Percentiles rank a stretch among this genome's conserved stretches.
These are phyloP conservation scores for Pseudopediastrum boryanum DNA, from an alignment of 139 green algal genomes.

Conservation along the genomic window DNA sequence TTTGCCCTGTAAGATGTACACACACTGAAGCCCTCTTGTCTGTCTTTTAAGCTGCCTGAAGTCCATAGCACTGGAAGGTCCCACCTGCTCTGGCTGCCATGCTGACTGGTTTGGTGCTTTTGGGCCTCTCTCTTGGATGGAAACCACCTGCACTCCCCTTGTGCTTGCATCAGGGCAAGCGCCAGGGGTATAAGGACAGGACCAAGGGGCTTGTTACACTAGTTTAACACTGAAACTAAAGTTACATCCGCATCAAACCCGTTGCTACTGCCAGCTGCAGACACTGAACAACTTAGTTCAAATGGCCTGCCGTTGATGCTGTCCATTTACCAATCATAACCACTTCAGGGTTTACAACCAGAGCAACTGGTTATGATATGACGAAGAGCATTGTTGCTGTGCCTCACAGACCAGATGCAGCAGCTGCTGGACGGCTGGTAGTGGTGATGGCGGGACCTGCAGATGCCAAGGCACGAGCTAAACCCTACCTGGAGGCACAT, in stretches of 20 bases:
- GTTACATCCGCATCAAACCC: no score
- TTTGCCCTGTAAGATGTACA: background rate
- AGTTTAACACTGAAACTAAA: no score
- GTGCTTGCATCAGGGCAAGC: background rate
- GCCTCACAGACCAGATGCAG: conserved; percentile 40
- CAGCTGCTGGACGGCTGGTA: conserved; percentile 30
- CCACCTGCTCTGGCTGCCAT: background rate
- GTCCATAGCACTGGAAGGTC: background rate
- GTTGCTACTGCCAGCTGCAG: no score
- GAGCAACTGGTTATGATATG: background rate
- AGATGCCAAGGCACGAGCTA: background rate
- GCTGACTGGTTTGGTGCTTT: no score
- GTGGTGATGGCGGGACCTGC: conserved; percentile 24
- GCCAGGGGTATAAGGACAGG: no score
- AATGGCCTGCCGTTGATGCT: background rate
- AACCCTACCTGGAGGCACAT: conserved; percentile 21
- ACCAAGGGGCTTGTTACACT: no score
- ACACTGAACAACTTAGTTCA: no score
- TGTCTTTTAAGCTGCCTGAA: background rate
- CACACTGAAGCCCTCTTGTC: background rate
- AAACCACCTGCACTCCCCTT: background rate
- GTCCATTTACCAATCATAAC: background rate
- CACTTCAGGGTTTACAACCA: background rate
- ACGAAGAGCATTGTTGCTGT: background rate
- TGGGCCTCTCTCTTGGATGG: no score